These are phyloP conservation scores for Cercospora canescens DNA, from an alignment of 2,329 filamentous ascomycete species.

Conservation along the genomic window DNA sequence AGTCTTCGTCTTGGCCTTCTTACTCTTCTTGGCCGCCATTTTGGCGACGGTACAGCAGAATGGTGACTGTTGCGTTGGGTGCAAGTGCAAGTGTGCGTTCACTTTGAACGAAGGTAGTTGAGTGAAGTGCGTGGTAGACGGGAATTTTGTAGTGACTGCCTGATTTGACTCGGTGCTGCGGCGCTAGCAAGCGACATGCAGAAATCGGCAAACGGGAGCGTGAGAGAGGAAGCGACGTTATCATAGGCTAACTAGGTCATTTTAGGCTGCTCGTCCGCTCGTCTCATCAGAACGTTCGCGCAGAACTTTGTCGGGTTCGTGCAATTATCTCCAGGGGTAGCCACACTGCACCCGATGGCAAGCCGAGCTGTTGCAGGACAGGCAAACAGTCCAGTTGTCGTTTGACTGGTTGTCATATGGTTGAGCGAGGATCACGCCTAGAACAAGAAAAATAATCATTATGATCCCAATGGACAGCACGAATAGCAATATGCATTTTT, in stretches of 20 bases:
- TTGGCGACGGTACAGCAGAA: neutral
- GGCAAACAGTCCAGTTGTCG: too few relatives aligned
- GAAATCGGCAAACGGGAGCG: neutral
- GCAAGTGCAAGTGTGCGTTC: neutral
- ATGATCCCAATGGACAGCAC: too few relatives aligned
- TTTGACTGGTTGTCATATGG: too few relatives aligned
- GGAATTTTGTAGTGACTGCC: neutral
- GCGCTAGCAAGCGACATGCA: constrained; percentile 2
- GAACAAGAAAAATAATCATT: too few relatives aligned
- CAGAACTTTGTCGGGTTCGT: too few relatives aligned
- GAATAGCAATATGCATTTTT: too few relatives aligned
- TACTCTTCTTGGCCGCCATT: constrained; percentile 7
- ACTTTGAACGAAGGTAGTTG: neutral
- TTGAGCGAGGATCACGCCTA: too few relatives aligned
- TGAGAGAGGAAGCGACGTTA: neutral
- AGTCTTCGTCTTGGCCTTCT: neutral
- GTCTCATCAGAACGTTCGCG: neutral
- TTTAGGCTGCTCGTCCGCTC: neutral
- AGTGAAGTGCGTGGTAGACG: neutral
- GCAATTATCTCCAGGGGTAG: too few relatives aligned
- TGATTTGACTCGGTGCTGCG: neutral
- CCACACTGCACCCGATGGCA: too few relatives aligned
- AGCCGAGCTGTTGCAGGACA: too few relatives aligned
- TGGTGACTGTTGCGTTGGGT: neutral
- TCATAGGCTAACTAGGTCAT: neutral